Base-by-base conservation (phyloP, 192 early-diverging fungal species). In the Mortierella claussenii region DNA sequence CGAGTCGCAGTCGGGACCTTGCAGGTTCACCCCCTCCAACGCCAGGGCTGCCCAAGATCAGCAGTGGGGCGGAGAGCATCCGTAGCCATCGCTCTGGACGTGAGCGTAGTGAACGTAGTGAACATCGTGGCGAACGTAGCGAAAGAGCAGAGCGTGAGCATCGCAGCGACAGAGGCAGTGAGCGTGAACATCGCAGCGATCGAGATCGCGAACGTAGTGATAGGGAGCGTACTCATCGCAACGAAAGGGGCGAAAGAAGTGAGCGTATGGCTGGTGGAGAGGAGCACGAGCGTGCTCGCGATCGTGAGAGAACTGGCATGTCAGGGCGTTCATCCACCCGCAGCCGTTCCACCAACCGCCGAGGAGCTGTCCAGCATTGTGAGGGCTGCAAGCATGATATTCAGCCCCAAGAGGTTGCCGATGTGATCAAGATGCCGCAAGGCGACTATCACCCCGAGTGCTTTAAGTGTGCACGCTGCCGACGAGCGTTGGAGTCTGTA, bases 381-480 rank as follows among this genome's bases (percentile, higher is more conserved):
- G 64, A 76, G 23, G 57, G 57, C 10, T 76, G 73, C 51, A 76
- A 76, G 26, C 65, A 76, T 30, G 73, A 76, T 34, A 76, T 76
- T 34, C 64, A 62, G 20, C 58, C 63, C 11, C 61, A 76, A 3
- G 73, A 76, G n/a, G 52, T 20, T 18, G 36, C 24, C 1, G 52
- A 46, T 40, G 64, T 32, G 42, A 70, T 82, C 65, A 73, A 81
- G 65, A 74, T 71, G 74, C n/a, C 60, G 0, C 48, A 42, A 50
- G 55, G 79, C 37, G 73, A 66, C 17, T 89, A 79, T 55, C 88
- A 90, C 51, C 66, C 75, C 13, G 60, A 79, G 24, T 90, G 88
- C 75, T 87, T 88, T 73, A 73, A 68, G 24, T 91, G 90, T 56
- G 79, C 67, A 11, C 65, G 81, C 11, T 91, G 90, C 65, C 57